phyloP scores from a whole-genome alignment of 176 grass and related monocot genomes.

The Avena eriantha region DNA sequence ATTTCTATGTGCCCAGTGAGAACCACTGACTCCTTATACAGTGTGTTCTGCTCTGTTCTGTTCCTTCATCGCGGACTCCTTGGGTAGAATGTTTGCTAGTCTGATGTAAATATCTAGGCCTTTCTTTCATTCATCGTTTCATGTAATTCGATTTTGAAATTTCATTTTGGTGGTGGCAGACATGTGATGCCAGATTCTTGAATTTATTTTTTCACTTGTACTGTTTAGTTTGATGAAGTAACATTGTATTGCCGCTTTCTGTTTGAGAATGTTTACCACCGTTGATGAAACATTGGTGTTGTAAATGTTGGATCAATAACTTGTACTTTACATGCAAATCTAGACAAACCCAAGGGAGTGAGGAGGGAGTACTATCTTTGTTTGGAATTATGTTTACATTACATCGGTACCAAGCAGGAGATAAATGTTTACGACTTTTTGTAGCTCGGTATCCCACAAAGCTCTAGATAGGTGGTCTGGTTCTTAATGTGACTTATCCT shows the following conservation, averaged over 20 bases:
- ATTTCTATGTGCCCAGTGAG: slow-evolving; percentile 79
- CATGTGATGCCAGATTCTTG: slow-evolving; percentile 4
- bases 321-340: neutral
- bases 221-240: slow-evolving; percentile 1
- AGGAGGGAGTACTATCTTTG: neutral
- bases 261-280: neutral
- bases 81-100: slow-evolving; percentile 33
- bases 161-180: slow-evolving; percentile 18
- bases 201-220: neutral
- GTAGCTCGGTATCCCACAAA: neutral
- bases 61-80: neutral
- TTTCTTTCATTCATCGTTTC: neutral
- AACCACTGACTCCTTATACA: slow-evolving; percentile 49
- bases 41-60: neutral
- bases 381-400: neutral
- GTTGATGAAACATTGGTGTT: neutral
- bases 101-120: slow-evolving; percentile 58
- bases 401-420: neutral
- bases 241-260: neutral
- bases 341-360: too few species aligned
- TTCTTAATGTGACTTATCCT: neutral
- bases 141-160: slow-evolving; percentile 41
- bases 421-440: neutral
- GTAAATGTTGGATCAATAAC: neutral
- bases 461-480: neutral